phyloP scores from a whole-genome alignment of 164 flowering plant genomes.

The Taxillus chinensis region DNA sequence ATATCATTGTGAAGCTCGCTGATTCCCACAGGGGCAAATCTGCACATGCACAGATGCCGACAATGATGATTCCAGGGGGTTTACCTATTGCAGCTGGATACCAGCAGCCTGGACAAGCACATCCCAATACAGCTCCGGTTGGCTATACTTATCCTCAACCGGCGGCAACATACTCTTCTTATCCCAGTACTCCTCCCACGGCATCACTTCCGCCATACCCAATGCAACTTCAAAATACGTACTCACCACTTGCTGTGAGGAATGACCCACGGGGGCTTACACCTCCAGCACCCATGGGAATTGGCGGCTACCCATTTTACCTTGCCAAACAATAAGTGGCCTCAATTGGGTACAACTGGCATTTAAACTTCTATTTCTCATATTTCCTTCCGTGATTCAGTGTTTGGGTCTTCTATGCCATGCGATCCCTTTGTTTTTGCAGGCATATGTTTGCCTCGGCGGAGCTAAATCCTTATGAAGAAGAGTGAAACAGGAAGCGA shows the following conservation, averaged over 20 bases:
- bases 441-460: no score
- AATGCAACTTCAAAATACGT: conserved; percentile 25
- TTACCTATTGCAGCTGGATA: conserved; percentile 39
- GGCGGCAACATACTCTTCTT: conserved; percentile 26
- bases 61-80: conserved; percentile 32
- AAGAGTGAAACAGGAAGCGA: no score
- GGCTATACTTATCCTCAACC: conserved; percentile 43
- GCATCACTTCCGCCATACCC: conserved; percentile 26
- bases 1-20: conserved; percentile 49
- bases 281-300: conserved; percentile 20
- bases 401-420: no score
- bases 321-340: conserved; percentile 24
- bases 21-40: conserved; percentile 43
- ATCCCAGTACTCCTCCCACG: conserved; percentile 29
- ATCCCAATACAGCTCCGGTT: conserved; percentile 16
- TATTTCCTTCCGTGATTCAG: no score
- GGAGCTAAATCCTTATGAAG: no score
- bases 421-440: no score
- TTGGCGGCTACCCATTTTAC: conserved; percentile 46
- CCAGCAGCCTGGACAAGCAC: conserved; percentile 31
- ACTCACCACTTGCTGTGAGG: conserved; percentile 19
- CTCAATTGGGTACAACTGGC: background rate
- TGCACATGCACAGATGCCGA: conserved; percentile 27
- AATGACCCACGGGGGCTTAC: conserved; percentile 29
- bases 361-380: no score